Evolutionary conservation across 345 rosid genomes (phyloP), one percentile per base, ranked within the genome.

Genomic region (Mangifera indica): DNA sequence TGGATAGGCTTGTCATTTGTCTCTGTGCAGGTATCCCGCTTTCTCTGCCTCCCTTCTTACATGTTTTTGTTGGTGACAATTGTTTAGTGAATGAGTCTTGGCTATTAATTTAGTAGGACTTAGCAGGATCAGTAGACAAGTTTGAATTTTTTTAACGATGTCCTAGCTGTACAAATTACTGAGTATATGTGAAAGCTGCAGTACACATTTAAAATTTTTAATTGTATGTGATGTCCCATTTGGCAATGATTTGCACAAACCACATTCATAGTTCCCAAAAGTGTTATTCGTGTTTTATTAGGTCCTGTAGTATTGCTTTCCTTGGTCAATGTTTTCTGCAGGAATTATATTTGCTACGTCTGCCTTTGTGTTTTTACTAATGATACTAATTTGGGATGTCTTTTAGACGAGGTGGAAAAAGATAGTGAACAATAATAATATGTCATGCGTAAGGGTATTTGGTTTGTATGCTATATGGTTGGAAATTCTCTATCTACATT

Each of bases 1-100:
- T 91, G 91, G 93, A 84, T 91, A 54, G 98, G 97, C 79, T 84
- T 95, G 71, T 80, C 89, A 75, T 70, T 95, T 63, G 83, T 92
- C 53, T 81, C 77, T 72, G 70, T 93, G 52, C 93, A 91, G 96
- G 96, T 92, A 73, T 67, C 32, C 70, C 58, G 29, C 69, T 66
- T 75, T 72, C 60, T 45, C 61, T 18, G 4, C 22, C 21, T 45
- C 26, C n/a, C 10, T n/a, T 12, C 60, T 5, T 32, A 25, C 3
- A 29, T 64, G n/a, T 32, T 48, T 34, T 46, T 14, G 40, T 60
- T n/a, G 53, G 22, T 21, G 26, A 61, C 18, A 12, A 5, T 34
- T 7, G 37, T 56, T 73, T 46, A 40, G 25, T n/a, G 52, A 10
- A 21, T 67, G 8, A 10, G 21, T 71, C 26, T n/a, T 3, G 7